These are phyloP conservation scores for Rubroboletus satanas DNA, from an alignment of 768 basidiomycete species.

Conservation along the genomic window DNA sequence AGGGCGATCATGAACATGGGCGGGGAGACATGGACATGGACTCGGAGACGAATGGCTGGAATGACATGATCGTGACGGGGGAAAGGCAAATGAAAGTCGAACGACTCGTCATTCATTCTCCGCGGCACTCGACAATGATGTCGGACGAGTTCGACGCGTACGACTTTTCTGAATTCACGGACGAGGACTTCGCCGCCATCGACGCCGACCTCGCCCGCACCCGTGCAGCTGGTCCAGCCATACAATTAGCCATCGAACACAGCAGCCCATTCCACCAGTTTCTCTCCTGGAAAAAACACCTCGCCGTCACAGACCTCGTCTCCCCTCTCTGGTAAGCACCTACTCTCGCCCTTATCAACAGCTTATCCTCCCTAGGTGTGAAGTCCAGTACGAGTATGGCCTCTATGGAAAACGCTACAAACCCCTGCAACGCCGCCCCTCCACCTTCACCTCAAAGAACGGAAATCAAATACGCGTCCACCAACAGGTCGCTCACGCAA, in stretches of 20 bases:
- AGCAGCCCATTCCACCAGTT: slow-evolving; percentile 40
- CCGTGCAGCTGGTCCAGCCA: slow-evolving; percentile 25
- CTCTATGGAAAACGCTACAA: slow-evolving; percentile 53
- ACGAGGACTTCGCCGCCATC: slow-evolving; percentile 48
- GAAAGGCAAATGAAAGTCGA: slow-evolving; percentile 7
- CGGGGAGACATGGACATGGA: background rate
- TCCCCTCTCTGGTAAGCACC: slow-evolving; percentile 53
- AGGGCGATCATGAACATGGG: slow-evolving; percentile 4
- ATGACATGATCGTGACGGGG: background rate
- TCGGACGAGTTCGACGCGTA: slow-evolving; percentile 45
- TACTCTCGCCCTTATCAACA: no score
- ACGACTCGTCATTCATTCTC: slow-evolving; percentile 19
- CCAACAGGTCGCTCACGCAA: slow-evolving; percentile 46
- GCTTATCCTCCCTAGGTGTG: slow-evolving; percentile 52
- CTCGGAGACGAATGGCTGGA: no score
- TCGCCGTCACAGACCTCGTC: slow-evolving; percentile 64
- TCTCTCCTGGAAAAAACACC: slow-evolving; percentile 37
- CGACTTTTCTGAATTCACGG: slow-evolving; percentile 54
- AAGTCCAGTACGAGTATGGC: slow-evolving; percentile 75
- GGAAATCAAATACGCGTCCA: slow-evolving; percentile 61
- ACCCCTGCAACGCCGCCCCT: slow-evolving; percentile 49
- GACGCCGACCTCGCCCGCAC: slow-evolving; percentile 20
- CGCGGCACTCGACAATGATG: slow-evolving; percentile 13
- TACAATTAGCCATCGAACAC: slow-evolving; percentile 33
- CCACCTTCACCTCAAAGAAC: slow-evolving; percentile 48